Evolutionary conservation across 345 rosid species (phyloP), one percentile per base, ranked within the genome.

Genomic region (Clarkia xantiana): DNA sequence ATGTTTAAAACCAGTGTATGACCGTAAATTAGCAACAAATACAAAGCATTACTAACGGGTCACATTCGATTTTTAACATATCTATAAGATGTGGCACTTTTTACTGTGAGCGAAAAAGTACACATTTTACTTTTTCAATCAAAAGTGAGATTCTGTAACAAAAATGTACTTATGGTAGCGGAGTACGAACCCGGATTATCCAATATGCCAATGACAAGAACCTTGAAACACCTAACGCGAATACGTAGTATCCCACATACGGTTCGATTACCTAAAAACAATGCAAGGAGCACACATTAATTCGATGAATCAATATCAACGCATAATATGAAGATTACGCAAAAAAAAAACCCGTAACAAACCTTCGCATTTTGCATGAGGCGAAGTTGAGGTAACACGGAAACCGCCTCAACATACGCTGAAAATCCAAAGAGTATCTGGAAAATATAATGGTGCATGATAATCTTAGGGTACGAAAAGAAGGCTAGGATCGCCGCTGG

Each of bases 351-450:
- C n/a, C n/a, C n/a, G 11, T 18, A 11, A 25, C 10, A 41, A 9
- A 88, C 97, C 84, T 80, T 82, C 10, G 84, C 87, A 41, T 82
- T 89, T 45, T 82, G 93, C 89, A 89, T 89, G 54, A 84, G 57
- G 1, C 93, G 80, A 60, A 89, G 85, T 62, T 89, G 97, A 54
- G 97, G 97, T 59, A 78, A 56, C 54, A 84, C 89, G 6, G 95
- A 82, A 59, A 89, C 76, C 29, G 89, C 67, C 60, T 89, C 95
- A 18, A 73, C 25, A 54, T 70, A 81, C 42, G 69, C 74, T 18
- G 77, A 68, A 48, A 89, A 80, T 4, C 93, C 93, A 80, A 87
- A 89, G 45, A 76, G 40, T 49, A 69, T 17, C 58, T 62, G 64
- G 36, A 29, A 29, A 3, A 25, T n/a, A 10, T 76, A 13, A 25